Conservation (phyloP, 2,329 filamentous ascomycete species). For the Tolypocladium inflatum region DNA sequence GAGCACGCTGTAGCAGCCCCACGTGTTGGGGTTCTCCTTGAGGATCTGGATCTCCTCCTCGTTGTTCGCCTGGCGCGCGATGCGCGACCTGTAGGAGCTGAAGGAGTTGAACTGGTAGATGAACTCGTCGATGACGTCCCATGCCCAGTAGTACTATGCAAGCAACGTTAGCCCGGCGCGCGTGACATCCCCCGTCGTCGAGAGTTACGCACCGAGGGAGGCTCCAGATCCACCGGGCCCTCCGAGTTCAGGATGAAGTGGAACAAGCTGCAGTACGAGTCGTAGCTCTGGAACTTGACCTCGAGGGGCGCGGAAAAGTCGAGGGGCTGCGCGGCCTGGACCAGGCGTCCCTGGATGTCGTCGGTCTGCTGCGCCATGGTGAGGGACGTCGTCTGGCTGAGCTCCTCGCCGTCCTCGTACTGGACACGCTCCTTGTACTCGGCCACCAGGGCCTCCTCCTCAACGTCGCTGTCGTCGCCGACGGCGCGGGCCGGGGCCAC, state of each 20-base stretch:
- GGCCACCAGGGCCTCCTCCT: constrained; percentile 91
- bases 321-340: constrained; percentile 84
- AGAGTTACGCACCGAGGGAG: constrained; percentile 69
- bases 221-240: constrained; percentile 94
- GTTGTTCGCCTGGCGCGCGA: constrained; percentile 74
- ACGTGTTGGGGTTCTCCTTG: constrained; percentile 95
- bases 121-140: constrained; percentile 99
- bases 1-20: constrained; percentile 98
- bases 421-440: constrained; percentile 96
- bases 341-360: constrained; percentile 87
- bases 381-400: constrained; percentile 64
- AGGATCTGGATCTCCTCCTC: constrained; percentile 88
- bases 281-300: constrained; percentile 97
- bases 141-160: constrained; percentile 92
- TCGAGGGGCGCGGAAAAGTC: constrained; percentile 95
- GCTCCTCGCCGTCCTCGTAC: constrained; percentile 76
- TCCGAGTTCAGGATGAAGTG: constrained; percentile 99
- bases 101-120: constrained; percentile 99
- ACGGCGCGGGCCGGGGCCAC: constrained; percentile 49
- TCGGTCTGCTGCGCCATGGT: constrained; percentile 67
- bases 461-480: constrained; percentile 82
- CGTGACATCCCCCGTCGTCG: background rate
- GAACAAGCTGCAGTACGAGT: constrained; percentile 98
- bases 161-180: constrained; percentile 3
- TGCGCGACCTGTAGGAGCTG: constrained; percentile 89